A percentile compares a stretch with the other conserved stretches of the same genome.
phyloP scores from a whole-genome alignment of 208 protist genomes.

The Herpetomonas samuelpessoai region DNA sequence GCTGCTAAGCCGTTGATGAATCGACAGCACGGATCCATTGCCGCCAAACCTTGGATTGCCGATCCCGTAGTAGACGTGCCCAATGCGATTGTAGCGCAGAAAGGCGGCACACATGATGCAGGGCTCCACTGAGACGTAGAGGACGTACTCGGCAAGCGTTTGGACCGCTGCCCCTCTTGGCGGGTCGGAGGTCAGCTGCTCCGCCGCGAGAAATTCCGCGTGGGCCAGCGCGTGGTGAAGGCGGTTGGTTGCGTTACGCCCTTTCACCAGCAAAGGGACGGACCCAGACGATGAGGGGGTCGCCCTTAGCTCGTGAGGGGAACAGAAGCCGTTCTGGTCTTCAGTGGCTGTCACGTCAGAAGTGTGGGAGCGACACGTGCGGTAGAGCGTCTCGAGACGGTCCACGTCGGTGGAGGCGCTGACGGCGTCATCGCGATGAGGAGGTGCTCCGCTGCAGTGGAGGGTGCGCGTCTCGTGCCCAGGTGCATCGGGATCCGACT shows the following conservation, averaged over 20 bases:
- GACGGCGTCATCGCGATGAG: too few species aligned
- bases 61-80: slow-evolving; percentile 90
- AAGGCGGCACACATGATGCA: slow-evolving; percentile 96
- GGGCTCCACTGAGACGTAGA: slow-evolving; percentile 96
- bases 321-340: too few species aligned
- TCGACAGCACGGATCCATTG: slow-evolving; percentile 82
- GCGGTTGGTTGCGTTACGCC: slow-evolving; percentile 91
- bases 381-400: too few species aligned
- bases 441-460: too few species aligned
- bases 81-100: slow-evolving; percentile 69
- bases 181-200: slow-evolving; percentile 25
- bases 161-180: not conserved
- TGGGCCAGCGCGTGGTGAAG: slow-evolving; percentile 84
- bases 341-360: too few species aligned
- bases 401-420: too few species aligned
- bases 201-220: slow-evolving; percentile 85
- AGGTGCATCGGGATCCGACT: too few species aligned
- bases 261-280: slow-evolving; percentile 30
- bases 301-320: too few species aligned
- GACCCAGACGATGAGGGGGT: not conserved
- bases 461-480: too few species aligned
- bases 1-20: slow-evolving; percentile 35
- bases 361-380: too few species aligned
- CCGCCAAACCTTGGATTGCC: slow-evolving; percentile 95
- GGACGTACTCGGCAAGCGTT: slow-evolving; percentile 48